Evolutionary conservation across 2,329 filamentous ascomycete genomes (phyloP).

Genomic region (Botrytis squamosa): DNA sequence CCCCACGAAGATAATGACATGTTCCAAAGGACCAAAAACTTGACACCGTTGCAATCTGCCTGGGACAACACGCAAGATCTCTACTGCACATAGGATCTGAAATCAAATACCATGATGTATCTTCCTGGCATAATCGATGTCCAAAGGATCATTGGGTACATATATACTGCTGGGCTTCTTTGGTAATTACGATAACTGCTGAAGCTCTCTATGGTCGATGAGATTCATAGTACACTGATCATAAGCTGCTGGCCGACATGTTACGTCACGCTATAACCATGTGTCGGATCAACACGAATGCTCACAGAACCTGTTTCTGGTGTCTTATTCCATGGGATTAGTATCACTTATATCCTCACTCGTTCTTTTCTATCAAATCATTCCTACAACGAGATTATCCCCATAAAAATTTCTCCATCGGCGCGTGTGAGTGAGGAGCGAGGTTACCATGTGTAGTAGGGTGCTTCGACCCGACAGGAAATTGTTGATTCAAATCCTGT

Average conservation of each 20-base stretch:
- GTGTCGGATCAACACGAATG: not conserved
- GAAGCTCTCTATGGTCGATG: not conserved
- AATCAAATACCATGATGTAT: not conserved
- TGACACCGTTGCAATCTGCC: not conserved
- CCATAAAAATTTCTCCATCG: not conserved
- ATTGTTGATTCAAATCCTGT: constrained; percentile 1
- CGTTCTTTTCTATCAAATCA: not conserved
- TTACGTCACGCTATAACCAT: not conserved
- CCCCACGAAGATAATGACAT: not conserved
- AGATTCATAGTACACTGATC: not conserved
- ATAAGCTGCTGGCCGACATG: not conserved
- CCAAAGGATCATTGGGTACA: not conserved
- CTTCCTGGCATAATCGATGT: not conserved
- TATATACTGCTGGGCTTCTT: not conserved
- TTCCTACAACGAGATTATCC: not conserved
- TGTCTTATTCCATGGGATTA: not conserved
- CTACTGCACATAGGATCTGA: not conserved
- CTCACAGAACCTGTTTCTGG: constrained; percentile 2
- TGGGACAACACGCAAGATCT: not conserved
- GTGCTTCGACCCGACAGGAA: not conserved
- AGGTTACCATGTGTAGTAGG: not conserved
- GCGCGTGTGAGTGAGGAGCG: not conserved
- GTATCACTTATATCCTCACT: not conserved
- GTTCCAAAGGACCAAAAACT: not conserved
- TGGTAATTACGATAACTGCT: not conserved